These are phyloP conservation scores for Albizia julibrissin DNA, from an alignment of 306 rosid species.

Conservation along the genomic window DNA sequence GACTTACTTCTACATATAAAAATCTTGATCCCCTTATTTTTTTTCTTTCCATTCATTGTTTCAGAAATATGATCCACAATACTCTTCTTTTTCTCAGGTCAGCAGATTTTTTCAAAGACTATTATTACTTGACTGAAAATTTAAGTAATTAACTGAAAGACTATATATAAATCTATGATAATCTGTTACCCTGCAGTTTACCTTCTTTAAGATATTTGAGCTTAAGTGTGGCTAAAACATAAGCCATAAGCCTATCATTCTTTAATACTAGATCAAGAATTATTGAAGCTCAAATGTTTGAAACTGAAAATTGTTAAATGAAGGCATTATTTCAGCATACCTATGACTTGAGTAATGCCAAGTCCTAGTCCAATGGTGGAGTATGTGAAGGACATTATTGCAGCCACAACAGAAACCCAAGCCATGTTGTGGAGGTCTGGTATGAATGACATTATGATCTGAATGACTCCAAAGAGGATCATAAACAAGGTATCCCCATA, in stretches of 20 bases:
- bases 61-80: background rate
- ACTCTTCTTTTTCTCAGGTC: background rate
- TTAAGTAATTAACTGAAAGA: too few species aligned
- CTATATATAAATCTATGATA: background rate
- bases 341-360: slow-evolving; percentile 59
- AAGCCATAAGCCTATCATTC: background rate
- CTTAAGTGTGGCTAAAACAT: background rate
- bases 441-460: slow-evolving; percentile 77
- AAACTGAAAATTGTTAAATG: background rate
- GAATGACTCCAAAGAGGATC: slow-evolving; percentile 69
- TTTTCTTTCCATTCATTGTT: background rate
- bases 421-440: slow-evolving; percentile 87
- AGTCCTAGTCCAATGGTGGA: slow-evolving; percentile 80
- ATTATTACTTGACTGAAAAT: too few species aligned
- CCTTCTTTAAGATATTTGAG: background rate
- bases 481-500: slow-evolving; percentile 55
- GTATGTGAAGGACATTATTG: slow-evolving; percentile 78
- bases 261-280: background rate
- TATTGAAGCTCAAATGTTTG: background rate
- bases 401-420: slow-evolving; percentile 78
- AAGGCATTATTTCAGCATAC: slow-evolving; percentile 28
- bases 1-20: background rate
- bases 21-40: background rate
- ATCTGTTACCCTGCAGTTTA: background rate
- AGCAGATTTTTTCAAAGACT: background rate